phyloP scores from a whole-genome alignment of 352 stramenopile genomes.

The Phytophthora macrochlamydospora region DNA sequence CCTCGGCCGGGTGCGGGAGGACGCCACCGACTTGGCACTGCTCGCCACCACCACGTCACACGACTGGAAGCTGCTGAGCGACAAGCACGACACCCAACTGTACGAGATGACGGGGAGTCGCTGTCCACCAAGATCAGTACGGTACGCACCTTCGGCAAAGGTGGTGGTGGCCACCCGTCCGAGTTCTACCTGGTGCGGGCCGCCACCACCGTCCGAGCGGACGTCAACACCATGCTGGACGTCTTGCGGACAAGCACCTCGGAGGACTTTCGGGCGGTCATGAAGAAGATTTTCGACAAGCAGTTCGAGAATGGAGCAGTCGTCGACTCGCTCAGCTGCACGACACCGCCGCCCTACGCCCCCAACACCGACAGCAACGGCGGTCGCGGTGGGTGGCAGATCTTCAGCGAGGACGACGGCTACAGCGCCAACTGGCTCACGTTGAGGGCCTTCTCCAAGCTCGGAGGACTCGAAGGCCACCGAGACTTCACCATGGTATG shows the following conservation, averaged over 20 bases:
- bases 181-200: slow-evolving; percentile 68
- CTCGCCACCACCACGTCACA: slow-evolving; percentile 38
- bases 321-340: slow-evolving; percentile 56
- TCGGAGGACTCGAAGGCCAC: slow-evolving; percentile 37
- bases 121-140: slow-evolving; percentile 45
- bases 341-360: slow-evolving; percentile 41
- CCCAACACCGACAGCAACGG: slow-evolving; percentile 5
- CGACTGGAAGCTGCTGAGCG: slow-evolving; percentile 58
- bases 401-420: slow-evolving; percentile 58
- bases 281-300: slow-evolving; percentile 65
- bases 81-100: slow-evolving; percentile 50
- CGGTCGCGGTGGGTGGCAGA: slow-evolving; percentile 17
- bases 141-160: slow-evolving; percentile 39
- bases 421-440: slow-evolving; percentile 67
- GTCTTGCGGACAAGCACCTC: slow-evolving; percentile 40
- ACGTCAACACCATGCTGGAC: slow-evolving; percentile 47
- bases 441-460: slow-evolving; percentile 38
- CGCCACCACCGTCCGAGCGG: slow-evolving; percentile 46
- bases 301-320: slow-evolving; percentile 47
- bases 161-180: slow-evolving; percentile 43
- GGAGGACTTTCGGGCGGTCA: slow-evolving; percentile 43
- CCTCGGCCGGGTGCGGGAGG: slow-evolving; percentile 53
- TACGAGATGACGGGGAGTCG: slow-evolving; percentile 63
- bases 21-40: slow-evolving; percentile 55
- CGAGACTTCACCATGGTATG: slow-evolving; percentile 67